Percentiles rank a stretch among this genome's conserved stretches.
Evolutionary conservation across 805 yeast species (phyloP).

Genomic region (Nadsonia fulvescens): DNA sequence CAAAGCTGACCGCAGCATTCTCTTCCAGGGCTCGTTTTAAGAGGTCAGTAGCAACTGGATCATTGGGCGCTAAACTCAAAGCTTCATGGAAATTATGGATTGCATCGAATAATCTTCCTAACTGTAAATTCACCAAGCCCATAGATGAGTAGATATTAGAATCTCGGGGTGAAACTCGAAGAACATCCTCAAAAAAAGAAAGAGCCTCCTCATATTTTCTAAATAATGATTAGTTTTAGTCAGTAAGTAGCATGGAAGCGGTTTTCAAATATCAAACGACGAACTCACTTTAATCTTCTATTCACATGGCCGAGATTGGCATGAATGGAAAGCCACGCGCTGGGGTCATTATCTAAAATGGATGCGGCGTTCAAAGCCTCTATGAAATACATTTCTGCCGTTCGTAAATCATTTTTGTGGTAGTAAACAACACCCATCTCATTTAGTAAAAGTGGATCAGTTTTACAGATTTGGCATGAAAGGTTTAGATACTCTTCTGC

Average conservation of each 20-base stretch:
- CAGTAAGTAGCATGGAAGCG: too few species aligned
- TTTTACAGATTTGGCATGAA: slow-evolving; percentile 58
- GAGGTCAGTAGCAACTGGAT: slow-evolving; percentile 70
- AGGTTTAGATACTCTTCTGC: slow-evolving; percentile 75
- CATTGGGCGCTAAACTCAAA: slow-evolving; percentile 57
- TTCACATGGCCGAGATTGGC: slow-evolving; percentile 81
- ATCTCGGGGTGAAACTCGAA: slow-evolving; percentile 50
- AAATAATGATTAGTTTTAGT: too few species aligned
- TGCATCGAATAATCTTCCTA: slow-evolving; percentile 45
- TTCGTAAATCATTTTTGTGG: slow-evolving; percentile 46
- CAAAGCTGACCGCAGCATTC: slow-evolving; percentile 6
- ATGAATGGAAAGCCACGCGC: slow-evolving; percentile 72
- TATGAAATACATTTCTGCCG: slow-evolving; percentile 52
- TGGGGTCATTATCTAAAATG: slow-evolving; percentile 55
- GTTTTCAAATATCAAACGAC: too few species aligned
- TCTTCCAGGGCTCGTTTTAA: slow-evolving; percentile 43
- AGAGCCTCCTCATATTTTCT: slow-evolving; percentile 49
- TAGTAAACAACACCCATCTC: slow-evolving; percentile 88
- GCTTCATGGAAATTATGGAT: slow-evolving; percentile 68
- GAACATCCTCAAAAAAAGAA: slow-evolving; percentile 57
- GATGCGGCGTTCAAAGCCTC: slow-evolving; percentile 57
- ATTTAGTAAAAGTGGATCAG: slow-evolving; percentile 75
- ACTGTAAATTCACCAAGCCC: slow-evolving; percentile 63
- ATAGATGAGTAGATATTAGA: slow-evolving; percentile 66
- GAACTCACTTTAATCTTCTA: too few species aligned